A percentile compares a stretch with the other conserved stretches of the same genome.
Conservation (phyloP, 441 rosid genomes). For the Arabidopsis hybrid region DNA sequence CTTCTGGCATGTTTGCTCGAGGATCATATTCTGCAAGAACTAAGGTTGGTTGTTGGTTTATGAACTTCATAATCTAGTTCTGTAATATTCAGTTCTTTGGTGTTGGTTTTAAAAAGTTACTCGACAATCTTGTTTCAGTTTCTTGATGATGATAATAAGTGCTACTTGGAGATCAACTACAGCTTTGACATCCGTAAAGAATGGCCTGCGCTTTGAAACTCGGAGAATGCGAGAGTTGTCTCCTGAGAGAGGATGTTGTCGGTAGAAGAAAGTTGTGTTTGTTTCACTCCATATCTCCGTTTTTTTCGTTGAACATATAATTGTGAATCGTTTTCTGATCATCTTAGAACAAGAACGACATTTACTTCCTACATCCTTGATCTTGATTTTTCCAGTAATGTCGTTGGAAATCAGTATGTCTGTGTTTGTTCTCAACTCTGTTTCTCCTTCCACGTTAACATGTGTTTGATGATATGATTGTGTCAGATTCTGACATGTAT, state of each 20-base stretch:
- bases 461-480: slow-evolving; percentile 39
- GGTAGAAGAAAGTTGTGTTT: slow-evolving; percentile 42
- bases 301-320: slow-evolving; percentile 38
- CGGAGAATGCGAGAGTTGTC: slow-evolving; percentile 1
- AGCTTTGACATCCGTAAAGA: slow-evolving; percentile 48
- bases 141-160: slow-evolving; percentile 47
- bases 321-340: slow-evolving; percentile 37
- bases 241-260: slow-evolving; percentile 37
- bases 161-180: slow-evolving; percentile 47
- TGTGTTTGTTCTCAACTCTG: slow-evolving; percentile 31
- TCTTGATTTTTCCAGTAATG: slow-evolving; percentile 38
- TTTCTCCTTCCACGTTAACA: slow-evolving; percentile 33
- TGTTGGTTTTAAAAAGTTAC: neutral
- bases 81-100: neutral
- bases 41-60: slow-evolving; percentile 51
- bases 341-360: slow-evolving; percentile 44
- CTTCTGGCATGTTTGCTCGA: slow-evolving; percentile 81
- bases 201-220: slow-evolving; percentile 43
- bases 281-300: slow-evolving; percentile 38
- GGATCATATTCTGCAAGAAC: slow-evolving; percentile 81
- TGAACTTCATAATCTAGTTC: neutral
- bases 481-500: slow-evolving; percentile 33
- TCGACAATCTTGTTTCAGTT: slow-evolving; percentile 39
- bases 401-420: slow-evolving; percentile 36
- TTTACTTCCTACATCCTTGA: slow-evolving; percentile 23